Base-by-base conservation (phyloP, 2,329 filamentous ascomycete genomes). In the Sordariomycetes sp. region DNA sequence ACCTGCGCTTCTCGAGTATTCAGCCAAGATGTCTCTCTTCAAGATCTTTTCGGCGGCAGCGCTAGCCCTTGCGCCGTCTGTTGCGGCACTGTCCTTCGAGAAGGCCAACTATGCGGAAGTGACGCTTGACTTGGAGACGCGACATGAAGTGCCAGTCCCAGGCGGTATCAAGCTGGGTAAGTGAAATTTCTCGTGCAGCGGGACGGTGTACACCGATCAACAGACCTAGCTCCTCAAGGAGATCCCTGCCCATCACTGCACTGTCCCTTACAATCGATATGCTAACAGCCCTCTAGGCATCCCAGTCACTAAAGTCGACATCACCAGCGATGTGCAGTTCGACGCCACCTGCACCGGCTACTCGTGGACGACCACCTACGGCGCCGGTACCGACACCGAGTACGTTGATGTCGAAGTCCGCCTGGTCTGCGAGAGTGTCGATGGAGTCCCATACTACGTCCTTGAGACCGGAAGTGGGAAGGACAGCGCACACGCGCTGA, bases 141-240 rank as follows among this genome's bases (percentile, higher is more conserved):
- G 16, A 20, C 8, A 8, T 17, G 30, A 11, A 15, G 30, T 32
- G 11, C 30, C 30, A 4, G 30, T 32, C 3, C 16, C 30, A 15
- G 30, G 30, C 8, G 30, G 30, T 18, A 11, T 18, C 9, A 9
- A 32, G 30, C 30, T 32, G 12, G 30, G 30, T 32, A 32, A n/a
- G 30, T 30, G 5, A 32, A 32, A 14, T 32, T 21, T 20, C 12
- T 10, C 12, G 11, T 14, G 16, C 10, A 30, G 27, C 11, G 10
- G 16, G 3, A 14, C 23, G 10, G 11, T 10, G 23, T 25, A 14
- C 11, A 25, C 11, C 14, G 6, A 25, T 11, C 10, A 25, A 25
- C 23, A 25, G n/a, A n/a, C n/a, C 3, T 25, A 14, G 23, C 23
- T 25, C 23, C 23, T 6, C 14, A 11, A 4, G 23, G 23, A 25